phyloP scores from a whole-genome alignment of 2,329 filamentous ascomycete species.

The Setomelanomma holmii region DNA sequence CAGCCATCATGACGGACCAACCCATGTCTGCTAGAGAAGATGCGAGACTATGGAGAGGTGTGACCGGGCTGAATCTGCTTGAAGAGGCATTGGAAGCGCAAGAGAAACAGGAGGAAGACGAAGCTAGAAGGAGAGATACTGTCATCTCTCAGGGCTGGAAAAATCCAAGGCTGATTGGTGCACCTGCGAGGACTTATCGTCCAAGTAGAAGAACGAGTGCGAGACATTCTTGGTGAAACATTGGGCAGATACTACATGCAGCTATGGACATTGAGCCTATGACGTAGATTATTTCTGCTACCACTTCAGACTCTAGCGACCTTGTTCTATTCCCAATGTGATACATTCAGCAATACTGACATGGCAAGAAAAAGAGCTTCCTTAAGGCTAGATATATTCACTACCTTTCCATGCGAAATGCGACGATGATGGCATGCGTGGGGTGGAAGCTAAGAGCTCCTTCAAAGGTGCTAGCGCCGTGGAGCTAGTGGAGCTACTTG shows the following conservation, averaged over 20 bases:
- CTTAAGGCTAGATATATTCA: no score
- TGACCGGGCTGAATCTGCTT: constrained; percentile 21
- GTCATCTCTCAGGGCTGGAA: constrained; percentile 1
- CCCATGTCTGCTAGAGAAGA: constrained; percentile 23
- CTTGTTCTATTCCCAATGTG: background rate
- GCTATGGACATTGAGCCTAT: no score
- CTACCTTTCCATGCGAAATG: background rate
- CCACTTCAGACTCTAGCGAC: no score
- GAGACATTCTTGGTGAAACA: background rate
- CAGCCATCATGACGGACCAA: constrained; percentile 33
- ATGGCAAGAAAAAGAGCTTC: background rate
- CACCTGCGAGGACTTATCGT: background rate
- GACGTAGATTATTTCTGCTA: no score
- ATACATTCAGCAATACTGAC: background rate
- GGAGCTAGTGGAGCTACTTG: constrained; percentile 18
- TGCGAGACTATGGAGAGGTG: constrained; percentile 10
- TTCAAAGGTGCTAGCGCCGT: constrained; percentile 9
- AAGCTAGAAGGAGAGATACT: constrained; percentile 15
- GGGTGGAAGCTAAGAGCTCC: constrained; percentile 10
- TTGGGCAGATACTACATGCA: no score
- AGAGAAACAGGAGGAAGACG: constrained; percentile 7
- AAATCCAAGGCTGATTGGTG: background rate
- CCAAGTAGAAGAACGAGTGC: background rate
- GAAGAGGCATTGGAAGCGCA: constrained; percentile 8
- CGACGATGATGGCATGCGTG: constrained; percentile 12